Base-by-base conservation (phyloP, 495 filamentous ascomycete species). In the Tirmania nivea region DNA sequence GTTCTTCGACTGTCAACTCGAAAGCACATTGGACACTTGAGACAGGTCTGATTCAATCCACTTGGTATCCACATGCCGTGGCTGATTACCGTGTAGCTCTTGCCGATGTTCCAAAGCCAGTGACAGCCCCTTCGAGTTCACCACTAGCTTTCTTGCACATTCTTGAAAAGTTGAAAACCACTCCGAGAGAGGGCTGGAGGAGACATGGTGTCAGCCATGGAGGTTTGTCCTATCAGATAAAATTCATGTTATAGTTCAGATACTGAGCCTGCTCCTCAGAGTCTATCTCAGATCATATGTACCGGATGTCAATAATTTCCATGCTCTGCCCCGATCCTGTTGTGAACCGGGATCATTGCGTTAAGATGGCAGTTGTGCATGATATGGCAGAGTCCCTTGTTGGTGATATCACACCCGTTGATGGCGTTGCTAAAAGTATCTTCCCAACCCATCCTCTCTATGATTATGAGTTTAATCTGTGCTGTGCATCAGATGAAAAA, bases 281-380 rank as follows among this genome's bases (percentile, higher is more conserved):
- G 68, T 90, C 84, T 0, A 94, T 97, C 66, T 75, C 86, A 25
- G 90, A 97, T 69, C 90, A 97, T 72, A 97, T 97, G 90, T 96
- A 97, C 69, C 85, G 90, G 63, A 97, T 97, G 90, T 86, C 88
- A 50, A 78, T 97, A 62, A 84, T 96, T 69, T 84, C 84, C 35
- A 83, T 97, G 78, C 75, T 96, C 52, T 87, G 85, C n/a, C 92
- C 90, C 16, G 71, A 84, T 12, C 75, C 93, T 10, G 70, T 79
- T 10, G 66, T 97, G 59, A 78, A 96, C 65, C 74, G 94, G 56
- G 70, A 76, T 3, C 80, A 78, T 58, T 95, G 90, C 72, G 86
- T 84, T 60, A 81, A 84, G 67, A 89, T 97, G 84, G 86, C 86
- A 12, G 73, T 97, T 36, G 70, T 96, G 45, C 90, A 97, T 70